phyloP scores from a whole-genome alignment of 169 alveolate species.

The Amoebophrya sp. region DNA sequence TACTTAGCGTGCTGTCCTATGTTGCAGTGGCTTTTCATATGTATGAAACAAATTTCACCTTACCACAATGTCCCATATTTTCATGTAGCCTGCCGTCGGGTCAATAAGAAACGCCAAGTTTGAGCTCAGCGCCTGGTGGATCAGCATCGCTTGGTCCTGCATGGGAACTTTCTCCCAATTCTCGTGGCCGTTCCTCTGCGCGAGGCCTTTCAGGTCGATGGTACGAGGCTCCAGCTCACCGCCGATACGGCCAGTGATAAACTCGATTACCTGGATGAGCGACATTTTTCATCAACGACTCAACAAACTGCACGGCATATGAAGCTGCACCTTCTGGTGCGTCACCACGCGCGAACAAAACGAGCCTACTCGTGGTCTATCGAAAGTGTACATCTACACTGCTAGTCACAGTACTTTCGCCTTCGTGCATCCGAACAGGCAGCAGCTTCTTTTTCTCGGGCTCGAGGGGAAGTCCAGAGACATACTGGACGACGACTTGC shows the following conservation, averaged over 20 bases:
- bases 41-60: too few relatives aligned
- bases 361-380: too few relatives aligned
- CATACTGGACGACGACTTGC: neutral
- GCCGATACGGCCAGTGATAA: neutral
- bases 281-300: too few relatives aligned
- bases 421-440: neutral
- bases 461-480: neutral
- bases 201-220: neutral
- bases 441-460: neutral
- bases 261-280: neutral
- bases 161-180: neutral
- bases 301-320: too few relatives aligned
- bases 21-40: too few relatives aligned
- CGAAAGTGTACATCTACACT: too few relatives aligned
- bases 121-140: neutral
- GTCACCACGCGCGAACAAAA: too few relatives aligned
- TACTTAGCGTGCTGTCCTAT: too few relatives aligned
- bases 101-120: neutral
- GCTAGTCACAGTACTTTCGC: too few relatives aligned
- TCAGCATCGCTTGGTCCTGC: neutral
- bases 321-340: too few relatives aligned
- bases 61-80: slow-evolving; percentile 4
- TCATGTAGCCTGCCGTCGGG: neutral
- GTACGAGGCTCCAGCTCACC: slow-evolving; percentile 2
- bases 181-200: neutral